Evolutionary conservation across 192 early-diverging fungal species (phyloP), one percentile per base, ranked within the genome.

Genomic region (Coemansia sp.): DNA sequence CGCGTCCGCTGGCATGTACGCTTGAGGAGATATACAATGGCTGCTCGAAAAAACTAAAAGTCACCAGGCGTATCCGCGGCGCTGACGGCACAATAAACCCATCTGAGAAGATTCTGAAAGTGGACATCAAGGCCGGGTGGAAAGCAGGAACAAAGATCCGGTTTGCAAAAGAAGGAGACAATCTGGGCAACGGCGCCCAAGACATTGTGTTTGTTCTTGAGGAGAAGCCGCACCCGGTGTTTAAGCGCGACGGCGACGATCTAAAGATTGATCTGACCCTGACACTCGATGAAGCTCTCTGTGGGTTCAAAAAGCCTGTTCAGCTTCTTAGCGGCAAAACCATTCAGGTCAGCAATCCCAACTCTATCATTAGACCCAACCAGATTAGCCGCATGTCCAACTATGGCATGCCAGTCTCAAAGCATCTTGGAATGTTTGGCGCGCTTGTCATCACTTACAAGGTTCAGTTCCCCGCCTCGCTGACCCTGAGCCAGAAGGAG

Each of bases 141-240:
- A 98, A 99, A 82, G 93, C 94, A 13, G 97, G 97, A 16, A 96
- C 97, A 65, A 99, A 98, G 80, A 89, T 99, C 74, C 90, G 89
- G 26, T 99, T 94, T 80, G 83, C 89, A 8, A 87, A 86, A 21
- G 91, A 96, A 71, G 97, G 97, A 40, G 95, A 97, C 74, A 93
- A 97, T 62, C 51, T 91, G 13, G 83, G 90, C 37, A 82, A 85
- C 52, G 94, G 93, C 26, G 82, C 85, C 26, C 95, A 98, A 75
- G 96, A 98, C 73, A 89, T 99, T 66, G 97, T 93, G 54, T 97
- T 99, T 82, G 85, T 95, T 13, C 52, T 99, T 26, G 93, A 96
- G 75, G 94, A 97, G 74, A 97, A 96, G 77, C 90, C 94, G 15
- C 93, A 99, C 74, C 42, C 85, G 16, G n/a, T 79, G 15, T 97